Base-by-base conservation (phyloP, 352 stramenopile genomes). In the Pythium coloratum region DNA sequence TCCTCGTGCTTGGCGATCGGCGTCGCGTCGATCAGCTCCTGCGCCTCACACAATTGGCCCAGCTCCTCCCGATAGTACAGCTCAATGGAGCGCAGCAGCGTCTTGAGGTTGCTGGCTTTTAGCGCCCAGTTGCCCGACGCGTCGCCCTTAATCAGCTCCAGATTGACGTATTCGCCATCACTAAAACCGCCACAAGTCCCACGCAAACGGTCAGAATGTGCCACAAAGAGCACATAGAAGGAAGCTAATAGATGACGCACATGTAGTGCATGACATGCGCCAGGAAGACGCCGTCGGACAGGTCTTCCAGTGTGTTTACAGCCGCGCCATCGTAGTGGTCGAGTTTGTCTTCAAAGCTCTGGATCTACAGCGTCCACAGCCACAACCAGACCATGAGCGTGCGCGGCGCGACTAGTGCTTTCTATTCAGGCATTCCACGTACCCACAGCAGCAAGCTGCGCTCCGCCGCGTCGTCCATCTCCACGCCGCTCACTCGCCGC, bases 241-340 rank as follows among this genome's bases (percentile, higher is more conserved):
- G 6, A 14, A 12, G 7, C 8, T 24, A 24, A 7, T 24, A 13
- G 33, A 6, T 1, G n/a, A 80, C 82, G 64, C 76, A 95, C 87
- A 95, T 92, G 71, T 89, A 76, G 68, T 95, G 82, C 81, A 95
- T 89, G 64, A 95, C 82, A 66, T 90, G 85, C 59, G 82, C 76
- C 49, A 95, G 75, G 66, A 95, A 92, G 54, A 95, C 83, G 59
- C 87, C 87, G 63, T 95, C 85, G 58, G 80, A 86, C 36, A 93
- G 78, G 63, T 91, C 84, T 28, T 75, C 67, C 46, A 93, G 60
- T 32, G 71, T 71, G 32, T 64, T 54, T 42, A 91, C 64, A 53
- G 72, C 59, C 57, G 69, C 62, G 44, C 59, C 66, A 62, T 59
- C 59, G 44, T 89, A 76, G 46, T 69, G 72, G 26, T 75, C 80